Conservation (phyloP, 805 yeast species). For the Groenewaldozyma salmanticensis region DNA sequence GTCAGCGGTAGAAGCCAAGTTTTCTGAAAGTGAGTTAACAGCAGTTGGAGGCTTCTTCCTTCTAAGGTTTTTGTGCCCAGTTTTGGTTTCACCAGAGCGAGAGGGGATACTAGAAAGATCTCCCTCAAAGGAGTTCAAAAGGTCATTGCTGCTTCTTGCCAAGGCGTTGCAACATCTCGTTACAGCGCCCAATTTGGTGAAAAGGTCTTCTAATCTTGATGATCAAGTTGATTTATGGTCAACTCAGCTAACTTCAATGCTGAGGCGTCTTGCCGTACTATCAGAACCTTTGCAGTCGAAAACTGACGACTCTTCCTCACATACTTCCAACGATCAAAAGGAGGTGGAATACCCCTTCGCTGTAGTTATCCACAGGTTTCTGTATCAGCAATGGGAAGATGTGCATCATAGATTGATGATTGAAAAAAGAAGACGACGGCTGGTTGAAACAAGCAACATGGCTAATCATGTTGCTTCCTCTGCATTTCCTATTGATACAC, state of each 20-base stretch:
- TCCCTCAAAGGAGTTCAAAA: conserved; percentile 14
- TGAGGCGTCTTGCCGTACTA: neutral
- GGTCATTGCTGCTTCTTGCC: conserved; percentile 20
- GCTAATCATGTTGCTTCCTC: no score
- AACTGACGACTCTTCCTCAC: conserved; percentile 9
- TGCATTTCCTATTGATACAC: no score
- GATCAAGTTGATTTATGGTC: neutral
- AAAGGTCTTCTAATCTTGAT: neutral
- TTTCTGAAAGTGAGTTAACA: conserved; percentile 51
- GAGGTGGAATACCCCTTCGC: conserved; percentile 13
- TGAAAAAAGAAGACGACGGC: conserved; percentile 14
- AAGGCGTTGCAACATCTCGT: conserved; percentile 25
- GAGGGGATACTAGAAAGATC: conserved; percentile 20
- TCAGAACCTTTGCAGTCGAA: neutral
- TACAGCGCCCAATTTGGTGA: conserved; percentile 4
- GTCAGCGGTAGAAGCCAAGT: conserved; percentile 43
- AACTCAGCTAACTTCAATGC: neutral
- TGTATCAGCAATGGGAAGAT: conserved; percentile 41
- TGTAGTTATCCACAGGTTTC: conserved; percentile 37
- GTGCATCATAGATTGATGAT: conserved; percentile 19
- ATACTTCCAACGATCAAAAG: conserved; percentile 6
- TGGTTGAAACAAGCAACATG: conserved; percentile 3
- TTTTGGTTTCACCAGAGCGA: conserved; percentile 69
- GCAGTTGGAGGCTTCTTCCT: conserved; percentile 82
- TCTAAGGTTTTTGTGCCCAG: conserved; percentile 68